Base-by-base conservation (phyloP, 306 rosid genomes). In the Gillenia trifoliata region DNA sequence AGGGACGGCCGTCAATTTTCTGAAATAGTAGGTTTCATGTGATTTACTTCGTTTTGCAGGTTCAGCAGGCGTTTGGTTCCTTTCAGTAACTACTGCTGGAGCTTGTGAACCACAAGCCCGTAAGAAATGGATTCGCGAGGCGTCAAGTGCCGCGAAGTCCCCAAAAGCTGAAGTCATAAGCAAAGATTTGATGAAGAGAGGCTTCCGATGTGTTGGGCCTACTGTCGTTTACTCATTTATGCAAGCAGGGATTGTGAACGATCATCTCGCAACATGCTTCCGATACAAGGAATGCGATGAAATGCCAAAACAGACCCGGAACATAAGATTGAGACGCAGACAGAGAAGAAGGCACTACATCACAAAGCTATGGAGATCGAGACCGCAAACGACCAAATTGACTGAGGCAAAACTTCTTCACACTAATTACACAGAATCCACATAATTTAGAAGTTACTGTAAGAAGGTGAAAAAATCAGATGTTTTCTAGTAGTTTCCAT, bases 191-290 rank as follows among this genome's bases (percentile, higher is more conserved):
- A 88, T 92, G 89, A 84, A 83, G 30, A 87, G 99, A 81, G 99
- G 99, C 30, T 94, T 94, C 68, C 97, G 96, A 28, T 91, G 98
- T 33, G 97, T 94, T 29, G 98, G 98, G 33, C 97, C 98, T 0
- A 94, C 92, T 0, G 92, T 88, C 13, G 68, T 91, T 71, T 94
- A 94, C 78, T 91, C 95, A 25, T 92, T 94, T 88, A 88, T 94
- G 98, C 98, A 92, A 77, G 95, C 95, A 1, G 96, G 98, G 59
- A 86, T 94, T 25, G 96, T 88, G 55, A 92, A 94, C 76, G 96
- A 91, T 72, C 95, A 94, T 79, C 86, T 91, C 70, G 8, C 86
- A 8, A 76, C 88, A 22, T 94, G 98, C 85, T 91, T 81, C 85
- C 85, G 95, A 78, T 66, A 78, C 88, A 80, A 81, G 6, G 81